Evolutionary conservation across 306 rosid genomes (phyloP).

Genomic region (Castanea sativa): DNA sequence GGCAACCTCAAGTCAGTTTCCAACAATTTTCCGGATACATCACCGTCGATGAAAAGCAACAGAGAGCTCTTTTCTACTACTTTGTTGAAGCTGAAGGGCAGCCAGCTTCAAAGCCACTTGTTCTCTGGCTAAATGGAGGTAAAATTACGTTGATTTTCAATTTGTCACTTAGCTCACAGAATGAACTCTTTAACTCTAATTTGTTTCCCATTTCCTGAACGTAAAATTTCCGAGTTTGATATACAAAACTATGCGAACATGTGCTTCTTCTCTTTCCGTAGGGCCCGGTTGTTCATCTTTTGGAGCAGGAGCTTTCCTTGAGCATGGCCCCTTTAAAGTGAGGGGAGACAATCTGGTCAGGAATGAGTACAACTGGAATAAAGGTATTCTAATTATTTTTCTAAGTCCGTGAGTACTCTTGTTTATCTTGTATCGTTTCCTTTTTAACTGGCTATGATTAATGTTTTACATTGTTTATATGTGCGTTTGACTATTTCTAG

Average conservation of each 20-base stretch:
- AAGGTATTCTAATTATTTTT: slow-evolving; percentile 12
- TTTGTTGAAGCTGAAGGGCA: slow-evolving; percentile 32
- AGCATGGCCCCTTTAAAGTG: slow-evolving; percentile 36
- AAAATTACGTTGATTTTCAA: not conserved
- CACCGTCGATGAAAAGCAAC: slow-evolving; percentile 21
- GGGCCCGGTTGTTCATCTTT: slow-evolving; percentile 41
- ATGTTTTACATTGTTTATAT: too few relatives aligned
- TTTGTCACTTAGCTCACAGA: too few relatives aligned
- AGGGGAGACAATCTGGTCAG: slow-evolving; percentile 7
- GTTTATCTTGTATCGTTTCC: not conserved
- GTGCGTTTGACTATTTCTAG: too few relatives aligned
- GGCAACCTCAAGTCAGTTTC: slow-evolving; percentile 34
- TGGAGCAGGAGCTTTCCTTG: slow-evolving; percentile 35
- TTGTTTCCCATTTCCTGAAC: not conserved
- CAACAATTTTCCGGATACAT: slow-evolving; percentile 41
- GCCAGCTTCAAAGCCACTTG: slow-evolving; percentile 40
- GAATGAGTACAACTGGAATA: slow-evolving; percentile 40
- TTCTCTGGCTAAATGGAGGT: slow-evolving; percentile 50
- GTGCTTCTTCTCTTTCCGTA: not conserved
- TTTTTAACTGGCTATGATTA: not conserved
- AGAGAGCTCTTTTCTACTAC: slow-evolving; percentile 42
- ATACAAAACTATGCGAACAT: too few relatives aligned
- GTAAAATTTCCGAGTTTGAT: not conserved
- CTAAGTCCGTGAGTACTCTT: not conserved
- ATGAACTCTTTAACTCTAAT: not conserved